Evolutionary conservation across 805 yeast genomes (phyloP), one percentile per base, ranked within the genome.

Genomic region (Ogataea haglerorum): DNA sequence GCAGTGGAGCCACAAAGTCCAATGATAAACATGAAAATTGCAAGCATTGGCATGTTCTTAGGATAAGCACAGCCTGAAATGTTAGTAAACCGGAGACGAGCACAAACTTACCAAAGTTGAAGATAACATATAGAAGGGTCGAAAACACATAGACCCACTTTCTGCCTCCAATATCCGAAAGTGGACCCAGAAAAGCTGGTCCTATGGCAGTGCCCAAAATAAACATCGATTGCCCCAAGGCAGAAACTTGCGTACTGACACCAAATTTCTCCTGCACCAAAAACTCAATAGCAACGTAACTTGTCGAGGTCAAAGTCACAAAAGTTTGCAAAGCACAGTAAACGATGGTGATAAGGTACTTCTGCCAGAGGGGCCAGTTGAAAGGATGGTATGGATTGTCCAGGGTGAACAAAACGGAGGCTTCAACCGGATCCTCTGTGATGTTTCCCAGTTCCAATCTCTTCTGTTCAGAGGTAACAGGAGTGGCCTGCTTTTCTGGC

Each of bases 201-300:
- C 67, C 67, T 35, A 62, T 43, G 8, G 65, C 65, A 14, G 65
- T 61, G 44, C 67, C 67, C 31, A 63, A 35, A 42, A 63, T 60
- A 45, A 63, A 62, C 54, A 63, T 48, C 12, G 65, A 60, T 48
- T 62, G 67, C 17, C 64, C 64, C 21, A 63, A 46, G 3, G 65
- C 60, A 16, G 65, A 60, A 27, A 60, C 64, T 46, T 63, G 67
- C 4, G 63, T 37, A 23, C 39, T 43, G 17, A 53, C 58, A 15
- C 43, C 45, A 36, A 49, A 63, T 32, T 40, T 48, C 5, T 54
- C 62, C 42, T 60, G 52, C 30, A 60, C 56, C 15, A 54, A 18
- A 19, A 13, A 60, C 46, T 61, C 65, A 19, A 51, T 56, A 24
- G 65, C 56, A 28, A 63, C 60, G 40, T 61, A 63, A 14, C 60